These are phyloP conservation scores for Cystobasidiaceae sp. DNA, from an alignment of 1,284 basidiomycete genomes.

Conservation along the genomic window DNA sequence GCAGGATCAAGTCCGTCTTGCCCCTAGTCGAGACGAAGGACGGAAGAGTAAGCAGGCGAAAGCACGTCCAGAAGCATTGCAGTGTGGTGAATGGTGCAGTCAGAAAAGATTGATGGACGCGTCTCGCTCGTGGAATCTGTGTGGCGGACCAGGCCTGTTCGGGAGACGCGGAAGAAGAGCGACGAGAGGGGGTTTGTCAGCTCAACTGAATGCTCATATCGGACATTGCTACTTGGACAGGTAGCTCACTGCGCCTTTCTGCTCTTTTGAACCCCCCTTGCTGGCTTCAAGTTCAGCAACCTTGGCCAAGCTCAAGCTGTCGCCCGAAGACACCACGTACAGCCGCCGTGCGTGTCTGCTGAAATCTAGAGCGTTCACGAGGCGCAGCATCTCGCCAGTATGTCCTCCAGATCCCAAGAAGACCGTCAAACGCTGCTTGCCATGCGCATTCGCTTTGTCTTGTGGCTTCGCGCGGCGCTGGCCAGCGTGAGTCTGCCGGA, in stretches of 20 bases:
- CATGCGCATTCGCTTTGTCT: background rate
- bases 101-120: conserved; percentile 68
- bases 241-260: conserved; percentile 2
- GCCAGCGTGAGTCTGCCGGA: conserved; percentile 23
- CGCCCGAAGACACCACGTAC: conserved; percentile 79
- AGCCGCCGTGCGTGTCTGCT: conserved; percentile 67
- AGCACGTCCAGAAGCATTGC: conserved; percentile 54
- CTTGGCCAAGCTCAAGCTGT: conserved; percentile 69
- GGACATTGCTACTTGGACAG: background rate
- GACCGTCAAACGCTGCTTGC: conserved; percentile 53
- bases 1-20: conserved; percentile 66
- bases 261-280: background rate
- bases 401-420: conserved; percentile 80
- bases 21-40: conserved; percentile 46
- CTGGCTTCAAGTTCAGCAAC: conserved; percentile 59
- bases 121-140: conserved; percentile 41
- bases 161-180: background rate
- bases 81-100: conserved; percentile 63
- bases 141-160: conserved; percentile 34
- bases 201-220: background rate
- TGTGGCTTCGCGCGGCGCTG: background rate
- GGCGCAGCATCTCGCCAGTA: conserved; percentile 76
- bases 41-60: conserved; percentile 49
- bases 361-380: conserved; percentile 72
- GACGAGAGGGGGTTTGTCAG: background rate